Evolutionary conservation across 2,329 filamentous ascomycete species (phyloP).

Genomic region (Aureobasidium leucospermi): DNA sequence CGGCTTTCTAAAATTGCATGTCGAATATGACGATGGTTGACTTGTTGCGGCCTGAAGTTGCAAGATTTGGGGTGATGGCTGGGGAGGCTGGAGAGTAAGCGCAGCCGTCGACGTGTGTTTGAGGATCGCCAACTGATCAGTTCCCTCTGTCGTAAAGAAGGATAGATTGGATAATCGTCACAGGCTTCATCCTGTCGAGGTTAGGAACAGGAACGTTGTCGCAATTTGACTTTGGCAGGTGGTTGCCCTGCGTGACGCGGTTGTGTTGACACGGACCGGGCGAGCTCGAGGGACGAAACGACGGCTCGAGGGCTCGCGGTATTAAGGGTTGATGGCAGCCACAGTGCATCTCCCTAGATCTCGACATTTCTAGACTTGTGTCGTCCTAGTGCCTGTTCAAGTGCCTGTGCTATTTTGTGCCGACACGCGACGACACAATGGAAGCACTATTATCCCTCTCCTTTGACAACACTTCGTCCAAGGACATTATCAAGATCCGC

Average conservation of each 20-base stretch:
- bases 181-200: no score
- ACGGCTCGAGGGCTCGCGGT: background rate
- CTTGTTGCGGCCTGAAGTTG: no score
- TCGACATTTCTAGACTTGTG: background rate
- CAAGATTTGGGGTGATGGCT: background rate
- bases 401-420: conserved; percentile 6
- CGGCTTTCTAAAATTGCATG: background rate
- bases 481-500: conserved; percentile 80
- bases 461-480: conserved; percentile 93
- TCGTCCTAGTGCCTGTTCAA: background rate
- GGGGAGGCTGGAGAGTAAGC: background rate
- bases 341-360: background rate
- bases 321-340: background rate
- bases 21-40: background rate
- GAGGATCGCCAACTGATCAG: no score
- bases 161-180: no score
- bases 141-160: no score
- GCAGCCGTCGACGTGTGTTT: no score
- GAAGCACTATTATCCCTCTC: conserved; percentile 85
- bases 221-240: background rate
- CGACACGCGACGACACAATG: conserved; percentile 48
- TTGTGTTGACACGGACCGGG: background rate
- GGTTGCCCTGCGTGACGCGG: background rate
- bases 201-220: background rate
- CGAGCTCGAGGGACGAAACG: background rate